A percentile compares a stretch with the other conserved stretches of the same genome.
Evolutionary conservation across 768 basidiomycete genomes (phyloP).

Genomic region (Lactarius pseudohatsudake): DNA sequence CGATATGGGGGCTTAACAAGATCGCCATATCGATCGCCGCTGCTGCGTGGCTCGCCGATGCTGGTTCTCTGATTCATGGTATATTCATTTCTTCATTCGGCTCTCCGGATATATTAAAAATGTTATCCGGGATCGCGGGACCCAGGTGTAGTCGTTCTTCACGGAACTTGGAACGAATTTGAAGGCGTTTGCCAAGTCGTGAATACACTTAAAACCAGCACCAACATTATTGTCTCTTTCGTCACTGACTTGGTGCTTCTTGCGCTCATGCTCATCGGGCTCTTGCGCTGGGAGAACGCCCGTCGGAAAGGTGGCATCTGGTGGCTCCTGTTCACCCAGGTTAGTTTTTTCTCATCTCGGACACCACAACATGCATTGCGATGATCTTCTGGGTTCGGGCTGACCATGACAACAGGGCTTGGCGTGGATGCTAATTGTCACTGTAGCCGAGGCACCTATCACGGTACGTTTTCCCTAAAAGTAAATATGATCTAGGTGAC

Average conservation of each 20-base stretch:
- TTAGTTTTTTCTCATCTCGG: not conserved
- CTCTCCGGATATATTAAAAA: not conserved
- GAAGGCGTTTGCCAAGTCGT: not conserved
- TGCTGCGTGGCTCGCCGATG: not conserved
- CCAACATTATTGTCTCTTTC: not conserved
- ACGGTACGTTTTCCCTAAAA: constrained; percentile 1
- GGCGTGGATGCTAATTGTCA: not conserved
- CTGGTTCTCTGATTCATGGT: not conserved
- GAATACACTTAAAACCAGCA: not conserved
- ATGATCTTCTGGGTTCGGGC: not conserved
- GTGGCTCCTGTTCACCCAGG: constrained; percentile 10
- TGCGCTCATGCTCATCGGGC: constrained; percentile 7
- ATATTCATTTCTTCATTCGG: not conserved
- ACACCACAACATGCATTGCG: not conserved
- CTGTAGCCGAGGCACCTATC: constrained; percentile 4
- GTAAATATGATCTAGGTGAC: not conserved
- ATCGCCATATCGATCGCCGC: not conserved
- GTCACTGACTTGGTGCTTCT: constrained; percentile 4
- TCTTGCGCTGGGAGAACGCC: constrained; percentile 11
- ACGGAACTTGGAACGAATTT: not conserved
- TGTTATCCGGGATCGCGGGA: not conserved
- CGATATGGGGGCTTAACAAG: constrained; percentile 13
- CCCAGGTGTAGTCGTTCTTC: not conserved
- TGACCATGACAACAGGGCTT: not conserved
- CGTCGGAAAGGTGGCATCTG: not conserved